Evolutionary conservation across 148 eudicot species (phyloP).

Genomic region (Chenopodium formosanum): DNA sequence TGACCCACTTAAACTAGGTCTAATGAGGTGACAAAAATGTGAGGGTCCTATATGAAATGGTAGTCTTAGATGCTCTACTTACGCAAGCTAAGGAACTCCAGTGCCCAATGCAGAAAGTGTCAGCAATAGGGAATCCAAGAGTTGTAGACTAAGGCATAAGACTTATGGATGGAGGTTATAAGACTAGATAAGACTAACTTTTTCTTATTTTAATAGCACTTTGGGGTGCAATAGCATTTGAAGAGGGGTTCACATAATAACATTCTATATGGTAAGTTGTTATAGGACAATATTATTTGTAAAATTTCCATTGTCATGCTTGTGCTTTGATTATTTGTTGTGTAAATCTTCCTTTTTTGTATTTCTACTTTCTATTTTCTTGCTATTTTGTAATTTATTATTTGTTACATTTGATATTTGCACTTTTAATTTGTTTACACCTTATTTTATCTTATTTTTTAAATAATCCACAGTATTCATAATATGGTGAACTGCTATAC

Average conservation of each 20-base stretch:
- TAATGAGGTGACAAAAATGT: too few relatives aligned
- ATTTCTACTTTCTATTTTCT: neutral
- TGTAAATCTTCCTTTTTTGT: neutral
- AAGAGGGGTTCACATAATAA: neutral
- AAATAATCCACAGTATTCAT: too few relatives aligned
- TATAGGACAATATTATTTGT: too few relatives aligned
- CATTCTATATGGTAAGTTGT: neutral
- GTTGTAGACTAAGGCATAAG: neutral
- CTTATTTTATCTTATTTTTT: too few relatives aligned
- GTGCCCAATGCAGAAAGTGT: neutral
- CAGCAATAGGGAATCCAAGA: neutral
- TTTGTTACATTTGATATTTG: neutral
- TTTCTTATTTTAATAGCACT: too few relatives aligned
- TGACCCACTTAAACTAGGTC: too few relatives aligned
- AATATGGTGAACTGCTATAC: too few relatives aligned
- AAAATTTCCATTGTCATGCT: too few relatives aligned
- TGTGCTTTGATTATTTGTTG: too few relatives aligned
- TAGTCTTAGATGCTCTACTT: neutral
- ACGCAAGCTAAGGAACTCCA: neutral
- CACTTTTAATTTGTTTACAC: too few relatives aligned
- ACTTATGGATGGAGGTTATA: neutral
- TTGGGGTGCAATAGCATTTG: neutral
- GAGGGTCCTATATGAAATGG: neutral
- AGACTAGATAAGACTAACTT: neutral
- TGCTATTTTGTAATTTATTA: neutral